Conservation (phyloP, 2,329 filamentous ascomycete genomes). For the Hirsutella rhossiliensis region DNA sequence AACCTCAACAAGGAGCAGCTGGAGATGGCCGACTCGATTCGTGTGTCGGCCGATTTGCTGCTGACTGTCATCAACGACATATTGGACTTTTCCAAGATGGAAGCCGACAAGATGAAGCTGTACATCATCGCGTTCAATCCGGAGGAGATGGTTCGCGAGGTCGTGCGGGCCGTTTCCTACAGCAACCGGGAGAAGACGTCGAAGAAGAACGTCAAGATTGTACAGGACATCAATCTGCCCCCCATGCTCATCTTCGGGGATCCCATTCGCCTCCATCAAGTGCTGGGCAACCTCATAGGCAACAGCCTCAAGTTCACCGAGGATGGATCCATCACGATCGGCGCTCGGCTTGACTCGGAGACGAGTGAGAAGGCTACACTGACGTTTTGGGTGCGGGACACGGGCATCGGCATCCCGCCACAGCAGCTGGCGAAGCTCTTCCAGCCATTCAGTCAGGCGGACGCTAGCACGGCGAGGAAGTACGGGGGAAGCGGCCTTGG, state of each 20-base stretch:
- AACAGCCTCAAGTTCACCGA: slow-evolving; percentile 95
- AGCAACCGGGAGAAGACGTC: slow-evolving; percentile 53
- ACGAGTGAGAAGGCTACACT: slow-evolving; percentile 58
- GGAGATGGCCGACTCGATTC: slow-evolving; percentile 80
- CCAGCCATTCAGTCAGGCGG: slow-evolving; percentile 85
- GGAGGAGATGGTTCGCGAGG: slow-evolving; percentile 54
- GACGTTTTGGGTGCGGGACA: slow-evolving; percentile 79
- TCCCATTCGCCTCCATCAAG: slow-evolving; percentile 54
- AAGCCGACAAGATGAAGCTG: slow-evolving; percentile 76
- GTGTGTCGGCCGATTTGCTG: slow-evolving; percentile 73
- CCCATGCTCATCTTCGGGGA: slow-evolving; percentile 62
- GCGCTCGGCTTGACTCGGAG: slow-evolving; percentile 60
- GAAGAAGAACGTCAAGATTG: slow-evolving; percentile 49
- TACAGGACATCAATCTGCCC: slow-evolving; percentile 60
- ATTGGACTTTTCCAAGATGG: slow-evolving; percentile 88
- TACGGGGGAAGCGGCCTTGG: slow-evolving; percentile 88
- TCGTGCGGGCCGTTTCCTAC: slow-evolving; percentile 53
- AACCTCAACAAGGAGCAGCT: slow-evolving; percentile 62
- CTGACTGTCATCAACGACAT: slow-evolving; percentile 95
- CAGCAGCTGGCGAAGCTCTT: slow-evolving; percentile 79
- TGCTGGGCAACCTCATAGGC: slow-evolving; percentile 72
- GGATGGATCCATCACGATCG: slow-evolving; percentile 73
- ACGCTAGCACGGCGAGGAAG: slow-evolving; percentile 78
- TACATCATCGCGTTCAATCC: slow-evolving; percentile 60
- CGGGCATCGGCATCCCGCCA: slow-evolving; percentile 79